These are phyloP conservation scores for Pseudocercospora eumusae DNA, from an alignment of 2,329 filamentous ascomycete genomes.

Conservation along the genomic window DNA sequence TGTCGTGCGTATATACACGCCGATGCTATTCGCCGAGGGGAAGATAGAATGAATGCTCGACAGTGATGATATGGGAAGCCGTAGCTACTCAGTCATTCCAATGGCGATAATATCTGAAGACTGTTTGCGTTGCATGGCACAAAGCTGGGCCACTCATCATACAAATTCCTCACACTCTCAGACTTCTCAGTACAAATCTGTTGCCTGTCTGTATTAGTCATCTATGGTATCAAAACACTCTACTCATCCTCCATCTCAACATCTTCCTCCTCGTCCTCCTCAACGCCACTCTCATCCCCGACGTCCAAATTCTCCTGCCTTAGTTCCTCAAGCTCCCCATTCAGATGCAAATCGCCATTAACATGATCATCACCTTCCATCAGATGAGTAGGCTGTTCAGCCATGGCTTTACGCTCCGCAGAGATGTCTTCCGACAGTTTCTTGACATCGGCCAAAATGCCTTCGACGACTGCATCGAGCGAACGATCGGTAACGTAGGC, in stretches of 20 bases:
- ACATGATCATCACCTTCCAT: constrained; percentile 14
- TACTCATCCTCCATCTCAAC: constrained; percentile 12
- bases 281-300: constrained; percentile 2
- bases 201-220: not conserved
- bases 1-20: too few species aligned
- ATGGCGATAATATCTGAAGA: too few species aligned
- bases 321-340: not conserved
- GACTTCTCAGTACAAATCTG: not conserved
- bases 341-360: constrained; percentile 14
- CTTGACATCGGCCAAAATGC: constrained; percentile 44
- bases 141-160: too few species aligned
- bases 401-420: constrained; percentile 15
- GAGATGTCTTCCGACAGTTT: constrained; percentile 11
- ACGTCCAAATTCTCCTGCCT: not conserved
- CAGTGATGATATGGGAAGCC: too few species aligned
- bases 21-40: too few species aligned
- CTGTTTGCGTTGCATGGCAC: too few species aligned
- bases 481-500: constrained; percentile 67
- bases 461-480: constrained; percentile 68
- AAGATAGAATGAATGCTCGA: too few species aligned
- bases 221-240: not conserved
- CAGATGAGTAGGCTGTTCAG: constrained; percentile 17
- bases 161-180: not conserved
- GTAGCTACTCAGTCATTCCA: too few species aligned
- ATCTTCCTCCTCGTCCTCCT: constrained; percentile 9